phyloP scores from a whole-genome alignment of 2,329 filamentous ascomycete species.

The Daldinia sp. region DNA sequence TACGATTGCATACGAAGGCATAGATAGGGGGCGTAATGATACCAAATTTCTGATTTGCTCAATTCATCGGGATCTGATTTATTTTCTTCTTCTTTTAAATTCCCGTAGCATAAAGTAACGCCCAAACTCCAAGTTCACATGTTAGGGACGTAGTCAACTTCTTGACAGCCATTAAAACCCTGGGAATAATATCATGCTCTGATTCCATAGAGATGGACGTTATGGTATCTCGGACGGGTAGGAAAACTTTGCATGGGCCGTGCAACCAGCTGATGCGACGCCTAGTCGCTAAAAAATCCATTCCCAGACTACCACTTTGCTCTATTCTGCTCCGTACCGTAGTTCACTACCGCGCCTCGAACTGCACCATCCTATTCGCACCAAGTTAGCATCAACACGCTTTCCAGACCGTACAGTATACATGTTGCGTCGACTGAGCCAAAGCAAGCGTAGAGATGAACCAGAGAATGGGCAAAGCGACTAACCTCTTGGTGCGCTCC shows the following conservation, averaged over 20 bases:
- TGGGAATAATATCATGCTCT: background rate
- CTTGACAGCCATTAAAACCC: background rate
- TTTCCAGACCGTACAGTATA: no score
- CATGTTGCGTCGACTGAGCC: no score
- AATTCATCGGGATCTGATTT: background rate
- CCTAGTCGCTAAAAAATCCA: no score
- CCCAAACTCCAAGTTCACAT: slow-evolving; percentile 33
- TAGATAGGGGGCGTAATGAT: slow-evolving; percentile 35
- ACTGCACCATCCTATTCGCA: slow-evolving; percentile 87
- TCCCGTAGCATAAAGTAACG: slow-evolving; percentile 24
- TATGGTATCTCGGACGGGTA: background rate
- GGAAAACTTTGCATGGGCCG: background rate
- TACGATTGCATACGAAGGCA: slow-evolving; percentile 9
- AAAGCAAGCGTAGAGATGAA: no score
- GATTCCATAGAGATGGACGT: background rate
- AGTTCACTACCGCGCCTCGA: slow-evolving; percentile 81
- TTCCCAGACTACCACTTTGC: no score
- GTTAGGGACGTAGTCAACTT: background rate
- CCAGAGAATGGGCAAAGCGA: background rate
- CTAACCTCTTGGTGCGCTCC: slow-evolving; percentile 94
- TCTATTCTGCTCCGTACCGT: background rate
- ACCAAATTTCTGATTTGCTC: slow-evolving; percentile 36
- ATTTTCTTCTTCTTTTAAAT: no score
- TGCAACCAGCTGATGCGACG: background rate
- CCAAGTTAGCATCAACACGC: background rate